Evolutionary conservation across 306 rosid species (phyloP).

Genomic region (Acmispon strigosus): DNA sequence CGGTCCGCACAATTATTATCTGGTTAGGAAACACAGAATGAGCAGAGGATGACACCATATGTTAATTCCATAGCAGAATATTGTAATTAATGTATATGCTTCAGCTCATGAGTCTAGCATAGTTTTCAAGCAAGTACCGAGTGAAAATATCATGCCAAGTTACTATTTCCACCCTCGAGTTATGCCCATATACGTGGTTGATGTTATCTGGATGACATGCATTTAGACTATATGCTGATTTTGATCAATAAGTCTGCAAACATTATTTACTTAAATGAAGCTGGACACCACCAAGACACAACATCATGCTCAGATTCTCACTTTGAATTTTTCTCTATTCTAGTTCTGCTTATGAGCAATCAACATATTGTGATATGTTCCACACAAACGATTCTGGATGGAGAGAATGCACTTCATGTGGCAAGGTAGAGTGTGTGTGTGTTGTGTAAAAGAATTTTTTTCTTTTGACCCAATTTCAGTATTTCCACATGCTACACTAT

Average conservation of each 20-base stretch:
- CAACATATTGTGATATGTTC: constrained; percentile 62
- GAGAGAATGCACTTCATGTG: constrained; percentile 79
- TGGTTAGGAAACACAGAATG: background rate
- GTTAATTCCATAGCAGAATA: background rate
- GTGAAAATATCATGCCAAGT: background rate
- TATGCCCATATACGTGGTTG: background rate
- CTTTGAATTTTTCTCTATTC: background rate
- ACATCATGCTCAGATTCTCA: constrained; percentile 13
- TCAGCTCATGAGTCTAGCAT: background rate
- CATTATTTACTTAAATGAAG: background rate
- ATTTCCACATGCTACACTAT: background rate
- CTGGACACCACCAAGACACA: background rate
- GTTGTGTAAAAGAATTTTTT: background rate
- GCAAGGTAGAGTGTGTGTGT: constrained; percentile 53
- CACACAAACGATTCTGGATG: constrained; percentile 88
- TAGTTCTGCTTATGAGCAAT: constrained; percentile 88
- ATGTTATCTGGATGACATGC: background rate
- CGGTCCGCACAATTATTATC: background rate
- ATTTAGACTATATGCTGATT: background rate
- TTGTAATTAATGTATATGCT: constrained; percentile 5
- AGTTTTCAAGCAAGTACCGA: background rate
- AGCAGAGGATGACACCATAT: background rate
- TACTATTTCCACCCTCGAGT: background rate
- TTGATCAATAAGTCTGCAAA: background rate
- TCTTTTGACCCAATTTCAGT: background rate